Conservation (phyloP, 2,329 filamentous ascomycete genomes). For the Alternaria sp. region DNA sequence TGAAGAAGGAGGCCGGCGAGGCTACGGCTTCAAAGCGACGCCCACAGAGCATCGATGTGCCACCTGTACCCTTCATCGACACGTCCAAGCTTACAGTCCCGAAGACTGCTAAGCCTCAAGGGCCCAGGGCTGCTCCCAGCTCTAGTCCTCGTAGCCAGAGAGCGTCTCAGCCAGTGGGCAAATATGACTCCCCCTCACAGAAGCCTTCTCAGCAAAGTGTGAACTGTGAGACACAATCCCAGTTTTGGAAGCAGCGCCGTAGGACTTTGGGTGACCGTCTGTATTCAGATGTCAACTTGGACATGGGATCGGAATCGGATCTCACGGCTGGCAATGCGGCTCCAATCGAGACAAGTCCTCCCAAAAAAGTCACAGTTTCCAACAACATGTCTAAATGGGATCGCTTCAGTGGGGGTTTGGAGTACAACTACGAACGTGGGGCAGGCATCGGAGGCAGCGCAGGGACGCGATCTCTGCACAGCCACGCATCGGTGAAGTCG, state of each 20-base stretch:
- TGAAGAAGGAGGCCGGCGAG: conserved; percentile 36
- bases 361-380: neutral
- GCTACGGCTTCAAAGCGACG: conserved; percentile 30
- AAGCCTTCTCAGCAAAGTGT: conserved; percentile 20
- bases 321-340: neutral
- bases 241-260: conserved; percentile 42
- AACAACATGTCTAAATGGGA: conserved; percentile 29
- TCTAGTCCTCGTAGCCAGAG: conserved; percentile 28
- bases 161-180: conserved; percentile 31
- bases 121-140: conserved; percentile 11
- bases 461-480: conserved; percentile 47
- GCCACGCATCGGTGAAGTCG: conserved; percentile 42
- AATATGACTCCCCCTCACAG: conserved; percentile 21
- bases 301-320: conserved; percentile 1
- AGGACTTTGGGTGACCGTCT: conserved; percentile 43
- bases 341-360: neutral
- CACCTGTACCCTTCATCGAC: conserved; percentile 40
- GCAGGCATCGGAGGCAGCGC: conserved; percentile 50
- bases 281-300: conserved; percentile 24
- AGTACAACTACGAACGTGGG: conserved; percentile 48
- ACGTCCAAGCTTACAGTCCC: conserved; percentile 20
- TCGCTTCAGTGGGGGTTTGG: conserved; percentile 51
- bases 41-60: conserved; percentile 33
- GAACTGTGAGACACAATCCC: conserved; percentile 41
- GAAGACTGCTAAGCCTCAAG: conserved; percentile 18